These are phyloP conservation scores for Suhomyces canberraensis DNA, from an alignment of 805 yeast species.

Conservation along the genomic window DNA sequence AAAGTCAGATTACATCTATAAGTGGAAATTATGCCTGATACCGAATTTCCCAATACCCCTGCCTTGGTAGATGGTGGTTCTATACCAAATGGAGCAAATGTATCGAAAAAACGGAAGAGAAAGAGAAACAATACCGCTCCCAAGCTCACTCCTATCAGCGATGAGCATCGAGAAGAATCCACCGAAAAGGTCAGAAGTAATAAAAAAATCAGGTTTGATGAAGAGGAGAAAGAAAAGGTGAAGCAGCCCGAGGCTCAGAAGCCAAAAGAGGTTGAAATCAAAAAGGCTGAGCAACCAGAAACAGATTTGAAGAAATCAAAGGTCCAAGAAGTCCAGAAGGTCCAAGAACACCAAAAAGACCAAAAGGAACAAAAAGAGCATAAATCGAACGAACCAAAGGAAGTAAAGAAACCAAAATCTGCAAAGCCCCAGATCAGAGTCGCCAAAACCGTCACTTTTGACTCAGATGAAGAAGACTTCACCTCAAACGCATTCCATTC, in stretches of 20 bases:
- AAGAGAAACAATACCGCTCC: conserved; percentile 17
- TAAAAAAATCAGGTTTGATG: conserved; percentile 14
- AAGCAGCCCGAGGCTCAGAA: not conserved
- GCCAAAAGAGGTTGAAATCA: not conserved
- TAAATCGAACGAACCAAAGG: not conserved
- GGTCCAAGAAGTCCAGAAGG: not conserved
- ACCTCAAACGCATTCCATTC: conserved; percentile 10
- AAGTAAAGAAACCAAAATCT: not conserved
- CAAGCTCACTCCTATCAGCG: not conserved
- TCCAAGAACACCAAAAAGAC: not conserved
- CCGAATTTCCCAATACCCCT: no score
- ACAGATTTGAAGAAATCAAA: not conserved
- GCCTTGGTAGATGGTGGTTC: no score
- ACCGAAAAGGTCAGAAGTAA: conserved; percentile 9
- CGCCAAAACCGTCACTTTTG: conserved; percentile 7
- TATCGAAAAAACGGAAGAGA: conserved; percentile 24
- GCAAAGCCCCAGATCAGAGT: not conserved
- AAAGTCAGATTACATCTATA: no score
- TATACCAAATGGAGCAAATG: not conserved
- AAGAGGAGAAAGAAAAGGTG: conserved; percentile 3
- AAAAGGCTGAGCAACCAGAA: not conserved
- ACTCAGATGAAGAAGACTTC: conserved; percentile 12
- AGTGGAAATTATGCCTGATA: no score
- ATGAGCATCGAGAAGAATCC: not conserved
- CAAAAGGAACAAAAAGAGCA: not conserved